Evolutionary conservation across 345 rosid species (phyloP).

Genomic region (Eucalyptus decipiens): DNA sequence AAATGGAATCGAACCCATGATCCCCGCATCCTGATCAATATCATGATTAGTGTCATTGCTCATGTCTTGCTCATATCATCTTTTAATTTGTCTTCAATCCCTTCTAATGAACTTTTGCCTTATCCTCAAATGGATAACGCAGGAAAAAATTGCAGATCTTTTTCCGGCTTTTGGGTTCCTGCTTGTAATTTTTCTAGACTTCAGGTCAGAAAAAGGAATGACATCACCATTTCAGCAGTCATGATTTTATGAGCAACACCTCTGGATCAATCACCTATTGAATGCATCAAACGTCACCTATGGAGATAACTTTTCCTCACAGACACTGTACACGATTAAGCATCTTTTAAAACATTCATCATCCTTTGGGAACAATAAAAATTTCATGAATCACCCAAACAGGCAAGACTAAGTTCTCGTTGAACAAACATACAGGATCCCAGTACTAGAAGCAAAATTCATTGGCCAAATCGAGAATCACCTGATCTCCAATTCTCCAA

Average conservation of each 20-base stretch:
- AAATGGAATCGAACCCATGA: neutral
- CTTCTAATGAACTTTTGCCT: neutral
- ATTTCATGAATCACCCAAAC: neutral
- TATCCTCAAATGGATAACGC: neutral
- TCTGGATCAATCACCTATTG: neutral
- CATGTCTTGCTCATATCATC: neutral
- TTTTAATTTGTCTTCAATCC: neutral
- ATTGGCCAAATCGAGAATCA: neutral
- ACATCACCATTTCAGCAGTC: neutral
- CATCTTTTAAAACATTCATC: neutral
- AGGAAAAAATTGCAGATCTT: neutral
- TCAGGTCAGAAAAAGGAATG: neutral
- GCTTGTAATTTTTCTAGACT: neutral
- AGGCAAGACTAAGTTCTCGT: neutral
- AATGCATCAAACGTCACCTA: neutral
- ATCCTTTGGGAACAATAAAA: neutral
- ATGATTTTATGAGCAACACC: neutral
- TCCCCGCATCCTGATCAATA: neutral
- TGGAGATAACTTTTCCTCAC: neutral
- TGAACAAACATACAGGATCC: neutral
- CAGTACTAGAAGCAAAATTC: neutral
- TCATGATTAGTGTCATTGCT: neutral
- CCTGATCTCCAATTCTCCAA: conserved; percentile 77
- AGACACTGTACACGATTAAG: neutral
- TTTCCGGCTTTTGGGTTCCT: neutral